Evolutionary conservation across 2,329 filamentous ascomycete species (phyloP), one percentile per base, ranked within the genome.

Genomic region (Tricladium varicosporioides): DNA sequence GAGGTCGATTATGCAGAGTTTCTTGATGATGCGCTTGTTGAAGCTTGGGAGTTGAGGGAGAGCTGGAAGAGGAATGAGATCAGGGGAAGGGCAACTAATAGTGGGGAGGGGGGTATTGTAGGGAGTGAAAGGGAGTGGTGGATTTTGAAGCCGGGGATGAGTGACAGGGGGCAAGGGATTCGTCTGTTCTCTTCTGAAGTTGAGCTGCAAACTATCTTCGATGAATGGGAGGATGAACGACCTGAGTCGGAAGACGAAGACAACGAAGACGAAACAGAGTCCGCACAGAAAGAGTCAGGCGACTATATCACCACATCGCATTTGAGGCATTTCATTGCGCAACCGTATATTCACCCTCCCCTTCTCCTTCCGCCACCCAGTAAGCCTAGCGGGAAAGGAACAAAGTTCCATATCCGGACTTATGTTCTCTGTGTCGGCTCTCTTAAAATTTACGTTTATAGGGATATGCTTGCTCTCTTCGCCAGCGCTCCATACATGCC

Each of bases 141-240:
- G 94, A 97, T 99, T 63, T 73, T 99, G 58, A 99, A 99, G 74
- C 93, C 94, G 0, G 89, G 93, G 8, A 97, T 99, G 94, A 96
- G 91, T 72, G 94, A 99, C 70, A 83, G 93, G 19, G 94, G 93
- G 0, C 92, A 97, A 71, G 94, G 94, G 1, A 97, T 99, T 57
- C 78, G 91, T 42, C 77, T 99, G 0, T 99, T 99, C 72, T 89
- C 85, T 66, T 91, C 85, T 2, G 89, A 94, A 77, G 85, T 87
- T 55, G 87, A 96, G 69, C 76, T 99, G n/a, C 87, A 88, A 59
- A 80, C 71, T 13, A 94, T 99, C 53, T 99, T 97, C 69, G 91
- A 97, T 64, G 87, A 84, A 56, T 99, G 94, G 92, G 93, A 97
- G 70, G 84, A 78, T 14, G 83, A 84, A 2, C 71, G 77, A 4